A percentile compares a stretch with the other conserved stretches of the same genome.
Conservation (phyloP, 306 rosid species). For the Vigna radiata region DNA sequence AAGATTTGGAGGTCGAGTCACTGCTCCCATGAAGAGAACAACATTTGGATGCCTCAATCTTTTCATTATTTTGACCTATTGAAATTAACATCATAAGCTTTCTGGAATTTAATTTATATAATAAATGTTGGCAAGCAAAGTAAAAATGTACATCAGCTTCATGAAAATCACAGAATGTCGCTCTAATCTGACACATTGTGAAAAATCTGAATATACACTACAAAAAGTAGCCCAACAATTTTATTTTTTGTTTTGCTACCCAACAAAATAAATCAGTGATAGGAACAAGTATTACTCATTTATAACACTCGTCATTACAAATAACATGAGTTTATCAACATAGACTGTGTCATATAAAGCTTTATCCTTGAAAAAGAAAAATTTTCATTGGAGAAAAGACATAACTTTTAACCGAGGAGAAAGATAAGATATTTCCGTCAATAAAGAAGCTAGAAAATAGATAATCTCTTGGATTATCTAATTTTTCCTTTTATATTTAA, state of each 20-base stretch:
- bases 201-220: neutral
- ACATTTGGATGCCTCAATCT: constrained; percentile 97
- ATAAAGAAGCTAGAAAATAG: neutral
- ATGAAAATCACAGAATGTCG: too few species aligned
- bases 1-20: constrained; percentile 92
- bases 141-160: too few species aligned
- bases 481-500: neutral
- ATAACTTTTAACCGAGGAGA: neutral
- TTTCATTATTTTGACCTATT: constrained; percentile 90
- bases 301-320: neutral
- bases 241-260: neutral
- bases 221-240: neutral
- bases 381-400: neutral
- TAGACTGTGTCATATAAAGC: neutral
- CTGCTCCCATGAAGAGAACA: constrained; percentile 99
- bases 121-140: neutral
- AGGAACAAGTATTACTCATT: too few species aligned
- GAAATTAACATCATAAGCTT: constrained; percentile 48
- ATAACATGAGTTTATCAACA: neutral
- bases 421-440: neutral
- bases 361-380: too few species aligned
- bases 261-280: neutral
- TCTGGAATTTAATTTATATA: constrained; percentile 34
- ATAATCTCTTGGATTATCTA: neutral
- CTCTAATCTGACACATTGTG: neutral